These are phyloP conservation scores for Fusarium nygamai DNA, from an alignment of 2,329 filamentous ascomycete genomes.

Conservation along the genomic window DNA sequence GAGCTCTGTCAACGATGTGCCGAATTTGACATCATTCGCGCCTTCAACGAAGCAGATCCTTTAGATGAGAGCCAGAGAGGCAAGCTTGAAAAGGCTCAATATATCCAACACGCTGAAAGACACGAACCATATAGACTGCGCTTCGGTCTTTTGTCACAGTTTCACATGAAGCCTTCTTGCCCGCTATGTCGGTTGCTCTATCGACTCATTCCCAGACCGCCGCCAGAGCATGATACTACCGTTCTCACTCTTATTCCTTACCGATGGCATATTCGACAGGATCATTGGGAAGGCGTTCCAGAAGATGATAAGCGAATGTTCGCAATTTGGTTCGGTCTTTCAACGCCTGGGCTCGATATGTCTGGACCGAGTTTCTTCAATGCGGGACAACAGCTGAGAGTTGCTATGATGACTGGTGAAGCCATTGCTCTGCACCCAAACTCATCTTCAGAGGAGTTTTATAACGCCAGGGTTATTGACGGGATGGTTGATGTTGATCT, in stretches of 20 bases:
- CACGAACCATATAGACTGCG: neutral
- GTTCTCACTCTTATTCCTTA: neutral
- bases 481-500: neutral
- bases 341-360: neutral
- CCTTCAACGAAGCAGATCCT: neutral
- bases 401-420: neutral
- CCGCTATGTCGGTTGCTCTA: neutral
- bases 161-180: neutral
- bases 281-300: neutral
- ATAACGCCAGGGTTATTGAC: neutral
- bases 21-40: neutral
- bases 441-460: neutral
- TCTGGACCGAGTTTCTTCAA: neutral
- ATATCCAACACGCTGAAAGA: neutral
- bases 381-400: neutral
- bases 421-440: neutral
- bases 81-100: neutral
- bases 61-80: neutral
- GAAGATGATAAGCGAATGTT: neutral
- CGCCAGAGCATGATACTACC: neutral
- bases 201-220: neutral
- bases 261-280: neutral
- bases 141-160: neutral
- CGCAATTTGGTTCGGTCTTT: neutral
- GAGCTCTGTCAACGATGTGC: neutral